Base-by-base conservation (phyloP, 225 moss, liverwort and hornwort genomes). In the Polytrichum commune region DNA sequence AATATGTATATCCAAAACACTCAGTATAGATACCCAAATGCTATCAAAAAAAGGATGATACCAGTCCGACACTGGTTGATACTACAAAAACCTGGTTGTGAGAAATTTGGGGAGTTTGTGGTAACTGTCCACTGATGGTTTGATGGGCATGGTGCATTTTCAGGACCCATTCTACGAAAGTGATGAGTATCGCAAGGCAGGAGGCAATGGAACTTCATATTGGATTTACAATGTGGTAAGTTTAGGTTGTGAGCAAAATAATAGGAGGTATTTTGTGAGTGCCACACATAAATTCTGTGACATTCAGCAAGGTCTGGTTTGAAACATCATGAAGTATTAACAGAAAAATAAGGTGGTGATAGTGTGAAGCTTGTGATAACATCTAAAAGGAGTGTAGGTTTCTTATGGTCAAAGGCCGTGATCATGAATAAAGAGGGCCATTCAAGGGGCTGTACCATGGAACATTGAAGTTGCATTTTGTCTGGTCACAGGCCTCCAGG, bases 141-240 rank as follows among this genome's bases (percentile, higher is more conserved):
- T 46, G 13, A 46, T 46, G 46, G 46, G 46, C 46, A 46, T 46
- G 13, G 58, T 58, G 58, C 57, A 29, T 5, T 70, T 7, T 53
- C 80, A 89, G 79, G 98, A 99, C 78, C 83, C 83, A 24, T 99
- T 90, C 56, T 99, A 95, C 53, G 98, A 98, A 29, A 76, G 95
- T 56, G 95, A 99, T 7, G 77, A 73, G 27, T 95, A 99, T 69
- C 87, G 95, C 0, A 63, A 70, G 46, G 89, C 88, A 22, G 98
- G 98, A 35, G 98, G 98, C 20, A 90, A 99, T 56, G 98, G 98
- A 66, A 95, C 95, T 13, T 82, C 76, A 29, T 89, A 90, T 62
- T 99, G 93, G 93, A 87, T 93, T 0, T 99, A 99, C 66, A 91
- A 93, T 9, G 78, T n/a, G 80, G 89, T 89, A 78, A 76, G 85